These are phyloP conservation scores for Magnaporthales sp. DNA, from an alignment of 2,329 filamentous ascomycete species.

Conservation along the genomic window DNA sequence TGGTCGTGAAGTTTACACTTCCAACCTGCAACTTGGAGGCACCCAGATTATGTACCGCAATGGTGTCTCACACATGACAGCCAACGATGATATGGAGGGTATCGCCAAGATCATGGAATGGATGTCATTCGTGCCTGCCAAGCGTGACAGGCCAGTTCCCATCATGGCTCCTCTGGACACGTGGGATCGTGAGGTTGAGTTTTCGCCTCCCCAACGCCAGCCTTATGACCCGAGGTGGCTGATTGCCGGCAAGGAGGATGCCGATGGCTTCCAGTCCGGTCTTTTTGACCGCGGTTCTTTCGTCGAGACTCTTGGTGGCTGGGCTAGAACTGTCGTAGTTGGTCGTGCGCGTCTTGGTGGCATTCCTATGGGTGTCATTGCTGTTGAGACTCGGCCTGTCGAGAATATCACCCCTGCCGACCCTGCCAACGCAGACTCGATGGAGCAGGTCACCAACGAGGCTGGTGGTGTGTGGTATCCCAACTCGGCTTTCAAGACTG, in stretches of 20 bases:
- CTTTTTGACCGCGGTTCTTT: conserved; percentile 97
- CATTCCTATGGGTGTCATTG: conserved; percentile 97
- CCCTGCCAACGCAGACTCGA: conserved; percentile 95
- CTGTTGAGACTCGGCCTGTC: conserved; percentile 87
- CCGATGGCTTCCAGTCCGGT: conserved; percentile 78
- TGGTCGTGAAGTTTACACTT: conserved; percentile 96
- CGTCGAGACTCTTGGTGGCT: conserved; percentile 90
- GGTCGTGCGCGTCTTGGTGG: conserved; percentile 93
- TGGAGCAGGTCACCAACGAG: conserved; percentile 89
- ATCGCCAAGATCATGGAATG: conserved; percentile 96
- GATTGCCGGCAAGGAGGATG: conserved; percentile 79
- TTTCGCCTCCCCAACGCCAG: conserved; percentile 73
- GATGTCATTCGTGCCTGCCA: conserved; percentile 95
- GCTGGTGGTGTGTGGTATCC: conserved; percentile 99
- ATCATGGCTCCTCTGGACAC: conserved; percentile 76
- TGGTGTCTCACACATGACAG: conserved; percentile 98
- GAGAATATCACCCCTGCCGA: conserved; percentile 97
- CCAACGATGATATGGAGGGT: conserved; percentile 94
- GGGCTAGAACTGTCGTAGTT: conserved; percentile 94
- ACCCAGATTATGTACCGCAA: conserved; percentile 99
- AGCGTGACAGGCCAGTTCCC: conserved; percentile 87
- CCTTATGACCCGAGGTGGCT: conserved; percentile 90
- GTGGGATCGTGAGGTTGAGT: conserved; percentile 90
- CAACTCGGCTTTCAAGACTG: conserved; percentile 99
- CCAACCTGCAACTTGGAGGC: conserved; percentile 96